Base-by-base conservation (phyloP, 1,139 yeast genomes). In the Taiozyma sp. region DNA sequence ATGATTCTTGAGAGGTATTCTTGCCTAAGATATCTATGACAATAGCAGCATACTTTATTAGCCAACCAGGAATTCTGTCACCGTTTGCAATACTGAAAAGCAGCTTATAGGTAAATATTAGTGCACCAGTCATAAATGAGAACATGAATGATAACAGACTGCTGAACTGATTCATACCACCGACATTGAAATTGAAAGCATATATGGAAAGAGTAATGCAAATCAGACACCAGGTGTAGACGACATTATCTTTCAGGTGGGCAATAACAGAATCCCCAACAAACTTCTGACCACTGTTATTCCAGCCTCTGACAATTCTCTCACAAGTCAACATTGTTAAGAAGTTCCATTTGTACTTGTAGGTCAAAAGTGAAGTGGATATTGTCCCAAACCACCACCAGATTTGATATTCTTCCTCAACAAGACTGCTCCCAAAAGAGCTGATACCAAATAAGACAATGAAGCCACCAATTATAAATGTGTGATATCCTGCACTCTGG, bases 401-500 rank as follows among this genome's bases (percentile, higher is more conserved):
- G 16, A 91, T 70, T 65, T 91, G 97, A 64, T 93, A 96, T 63
- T 93, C 99, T 66, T 93, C 99, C 62, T 93, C 99, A n/a, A 93
- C 87, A 56, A 91, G 74, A 28, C 97, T 89, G 40, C 97, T 88
- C 0, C 96, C 97, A 72, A 90, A 89, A 66, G 87, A 84, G 46
- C 85, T 81, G 1, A 75, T 56, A 0, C 86, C 75, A 61, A 83
- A 84, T 0, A 74, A 43, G 1, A 74, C 55, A 10, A 81, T 72
- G 24, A 81, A 4, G 57, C 73, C 60, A 47, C 67, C 48, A 2
- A 74, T 44, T 19, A 66, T 44, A 2, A 72, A 30, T 27, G 62
- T 29, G 27, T 56, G 48, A 36, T 57, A 12, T 7, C 57, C 45
- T 41, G 58, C 50, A 44, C 46, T 36, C 8, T 24, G n/a, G 0